Percentiles rank a stretch among this genome's conserved stretches.
phyloP scores from a whole-genome alignment of 495 filamentous ascomycete species.

The Filosporella fistucella region DNA sequence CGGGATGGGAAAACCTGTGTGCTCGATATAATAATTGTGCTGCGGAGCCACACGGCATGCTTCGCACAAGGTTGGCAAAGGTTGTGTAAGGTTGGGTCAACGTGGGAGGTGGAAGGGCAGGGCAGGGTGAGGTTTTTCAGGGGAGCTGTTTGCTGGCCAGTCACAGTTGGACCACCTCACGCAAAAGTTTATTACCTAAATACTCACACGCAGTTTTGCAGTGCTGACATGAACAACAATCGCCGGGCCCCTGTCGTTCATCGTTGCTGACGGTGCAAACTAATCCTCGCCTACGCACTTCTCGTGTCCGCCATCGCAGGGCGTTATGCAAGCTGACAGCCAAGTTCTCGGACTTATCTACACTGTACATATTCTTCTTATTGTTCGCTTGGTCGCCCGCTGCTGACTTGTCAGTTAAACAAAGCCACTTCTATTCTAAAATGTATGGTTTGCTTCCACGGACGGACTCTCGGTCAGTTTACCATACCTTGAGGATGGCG shows the following conservation, averaged over 20 bases:
- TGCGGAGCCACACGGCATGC: too few relatives aligned
- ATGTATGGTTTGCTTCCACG: neutral
- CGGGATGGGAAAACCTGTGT: too few relatives aligned
- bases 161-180: neutral
- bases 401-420: constrained; percentile 5
- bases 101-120: constrained; percentile 4
- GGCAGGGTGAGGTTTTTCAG: neutral
- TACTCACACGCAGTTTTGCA: neutral
- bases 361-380: neutral
- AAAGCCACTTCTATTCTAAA: neutral
- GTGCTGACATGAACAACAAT: constrained; percentile 6
- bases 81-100: neutral
- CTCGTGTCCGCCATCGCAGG: constrained; percentile 3
- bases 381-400: neutral
- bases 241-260: neutral
- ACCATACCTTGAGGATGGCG: neutral
- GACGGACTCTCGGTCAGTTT: constrained; percentile 3
- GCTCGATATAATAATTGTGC: too few relatives aligned
- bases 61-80: neutral
- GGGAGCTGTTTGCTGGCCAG: neutral
- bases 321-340: constrained; percentile 8
- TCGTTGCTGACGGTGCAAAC: constrained; percentile 5
- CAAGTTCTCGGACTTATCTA: constrained; percentile 1
- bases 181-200: constrained; percentile 5
- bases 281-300: neutral